Evolutionary conservation across 495 filamentous ascomycete genomes (phyloP).

Genomic region (Penicillium flavigenum): DNA sequence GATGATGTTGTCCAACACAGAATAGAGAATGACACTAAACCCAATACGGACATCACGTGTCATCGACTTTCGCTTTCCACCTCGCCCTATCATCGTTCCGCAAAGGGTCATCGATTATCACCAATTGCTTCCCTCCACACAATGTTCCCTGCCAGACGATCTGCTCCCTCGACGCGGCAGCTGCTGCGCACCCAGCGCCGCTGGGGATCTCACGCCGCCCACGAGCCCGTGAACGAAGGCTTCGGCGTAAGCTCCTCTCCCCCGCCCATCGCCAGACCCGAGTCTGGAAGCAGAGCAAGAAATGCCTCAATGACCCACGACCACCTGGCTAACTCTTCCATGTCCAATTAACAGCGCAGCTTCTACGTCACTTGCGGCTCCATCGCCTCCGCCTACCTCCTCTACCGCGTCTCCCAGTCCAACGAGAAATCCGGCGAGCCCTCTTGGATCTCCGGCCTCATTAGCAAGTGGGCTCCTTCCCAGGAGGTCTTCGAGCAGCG

Average conservation of each 20-base stretch:
- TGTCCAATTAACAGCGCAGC: constrained; percentile 47
- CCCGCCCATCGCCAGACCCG: constrained; percentile 19
- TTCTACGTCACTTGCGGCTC: constrained; percentile 65
- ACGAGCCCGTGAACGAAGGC: constrained; percentile 59
- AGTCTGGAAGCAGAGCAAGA: constrained; percentile 11
- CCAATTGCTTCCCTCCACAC: constrained; percentile 36
- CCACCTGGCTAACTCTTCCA: constrained; percentile 16
- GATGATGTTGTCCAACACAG: not conserved
- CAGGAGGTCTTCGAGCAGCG: constrained; percentile 55
- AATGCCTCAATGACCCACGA: constrained; percentile 15
- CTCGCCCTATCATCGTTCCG: constrained; percentile 30
- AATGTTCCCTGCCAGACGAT: constrained; percentile 49
- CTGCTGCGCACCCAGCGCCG: constrained; percentile 48
- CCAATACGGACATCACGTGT: constrained; percentile 26
- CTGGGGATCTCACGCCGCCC: constrained; percentile 45
- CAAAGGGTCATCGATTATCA: constrained; percentile 36
- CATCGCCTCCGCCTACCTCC: constrained; percentile 54
- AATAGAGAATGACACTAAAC: constrained; percentile 18
- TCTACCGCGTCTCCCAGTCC: constrained; percentile 54
- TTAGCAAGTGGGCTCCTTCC: constrained; percentile 52
- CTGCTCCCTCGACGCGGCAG: constrained; percentile 42
- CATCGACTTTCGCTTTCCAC: constrained; percentile 25
- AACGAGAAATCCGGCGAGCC: constrained; percentile 48
- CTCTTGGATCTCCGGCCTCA: constrained; percentile 56
- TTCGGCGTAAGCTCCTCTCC: constrained; percentile 57